Base-by-base conservation (phyloP, 371 early-diverging fungal genomes). In the Syncephalastrum racemosum region DNA sequence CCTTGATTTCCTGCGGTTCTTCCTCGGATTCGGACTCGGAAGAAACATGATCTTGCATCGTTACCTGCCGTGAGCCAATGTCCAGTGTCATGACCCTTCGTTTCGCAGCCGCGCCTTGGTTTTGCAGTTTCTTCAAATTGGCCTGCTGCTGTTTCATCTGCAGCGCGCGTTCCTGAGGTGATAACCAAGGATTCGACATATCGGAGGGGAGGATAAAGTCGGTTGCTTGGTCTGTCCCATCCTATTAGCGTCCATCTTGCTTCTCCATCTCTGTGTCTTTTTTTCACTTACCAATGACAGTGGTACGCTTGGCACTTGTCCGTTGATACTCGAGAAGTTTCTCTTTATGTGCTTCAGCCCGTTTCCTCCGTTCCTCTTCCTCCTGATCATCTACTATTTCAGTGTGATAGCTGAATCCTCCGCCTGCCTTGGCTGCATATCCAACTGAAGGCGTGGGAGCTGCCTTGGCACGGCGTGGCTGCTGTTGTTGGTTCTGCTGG, bases 321-420 rank as follows among this genome's bases (percentile, higher is more conserved):
- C 89, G 79, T 55, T 95, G 92, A 55, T 80, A 93, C 46, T 91
- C 92, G 24, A 94, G 66, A 51, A 94, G 59, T 23, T 82, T 77
- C 39, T 90, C 90, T 60, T 87, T 90, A 56, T 90, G 89, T 16
- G 68, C 75, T 53, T 87, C 82, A 0, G 94, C 95, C 50, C 75
- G 66, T 15, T 63, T 61, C 19, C 87, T 62, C 22, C 76, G 66
- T 31, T 66, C 70, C 22, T 71, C 73, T 47, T 80, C 82, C 24
- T 78, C 67, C 4, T 67, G 62, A n/a, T 82, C 81, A 57, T 58
- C 58, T 18, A 60, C 24, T 25, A 66, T 50, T 18, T 58, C 50
- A n/a, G n/a, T n/a, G 36, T 31, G 36, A 8, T 31, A 31, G 12
- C 36, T 31, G 10, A 31, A 31, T 10, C 36, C 36, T 4, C 73